Evolutionary conservation across 345 rosid genomes (phyloP).

Genomic region (Eucalyptus microcorys): DNA sequence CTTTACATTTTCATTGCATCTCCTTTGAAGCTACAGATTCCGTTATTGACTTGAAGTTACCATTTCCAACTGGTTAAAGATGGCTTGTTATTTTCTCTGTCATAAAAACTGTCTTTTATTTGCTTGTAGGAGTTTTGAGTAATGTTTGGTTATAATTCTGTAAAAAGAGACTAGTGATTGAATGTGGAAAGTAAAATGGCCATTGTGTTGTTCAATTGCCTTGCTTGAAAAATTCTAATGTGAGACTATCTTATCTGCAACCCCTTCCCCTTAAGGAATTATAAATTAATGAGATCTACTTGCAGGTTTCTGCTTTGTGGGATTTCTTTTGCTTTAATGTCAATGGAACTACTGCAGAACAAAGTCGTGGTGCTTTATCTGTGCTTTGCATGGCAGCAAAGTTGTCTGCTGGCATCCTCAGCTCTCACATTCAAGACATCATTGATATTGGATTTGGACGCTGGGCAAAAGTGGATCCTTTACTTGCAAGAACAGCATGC

Average conservation of each 20-base stretch:
- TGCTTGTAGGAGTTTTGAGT: not conserved
- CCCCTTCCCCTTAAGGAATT: not conserved
- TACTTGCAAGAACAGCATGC: slow-evolving; percentile 92
- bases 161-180: not conserved
- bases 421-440: slow-evolving; percentile 88
- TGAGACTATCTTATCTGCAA: not conserved
- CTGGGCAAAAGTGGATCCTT: slow-evolving; percentile 94
- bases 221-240: not conserved
- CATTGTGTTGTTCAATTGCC: not conserved
- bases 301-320: slow-evolving; percentile 89
- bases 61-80: not conserved
- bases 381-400: slow-evolving; percentile 98
- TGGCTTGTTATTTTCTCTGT: not conserved
- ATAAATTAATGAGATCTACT: not conserved
- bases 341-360: slow-evolving; percentile 80
- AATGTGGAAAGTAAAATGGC: not conserved
- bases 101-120: not conserved
- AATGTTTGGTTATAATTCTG: not conserved
- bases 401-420: slow-evolving; percentile 60
- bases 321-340: slow-evolving; percentile 94
- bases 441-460: slow-evolving; percentile 99
- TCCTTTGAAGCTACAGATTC: not conserved
- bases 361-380: slow-evolving; percentile 89
- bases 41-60: not conserved
- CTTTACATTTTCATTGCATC: not conserved